These are phyloP conservation scores for Boletus fagicola DNA, from an alignment of 768 basidiomycete genomes.

Conservation along the genomic window DNA sequence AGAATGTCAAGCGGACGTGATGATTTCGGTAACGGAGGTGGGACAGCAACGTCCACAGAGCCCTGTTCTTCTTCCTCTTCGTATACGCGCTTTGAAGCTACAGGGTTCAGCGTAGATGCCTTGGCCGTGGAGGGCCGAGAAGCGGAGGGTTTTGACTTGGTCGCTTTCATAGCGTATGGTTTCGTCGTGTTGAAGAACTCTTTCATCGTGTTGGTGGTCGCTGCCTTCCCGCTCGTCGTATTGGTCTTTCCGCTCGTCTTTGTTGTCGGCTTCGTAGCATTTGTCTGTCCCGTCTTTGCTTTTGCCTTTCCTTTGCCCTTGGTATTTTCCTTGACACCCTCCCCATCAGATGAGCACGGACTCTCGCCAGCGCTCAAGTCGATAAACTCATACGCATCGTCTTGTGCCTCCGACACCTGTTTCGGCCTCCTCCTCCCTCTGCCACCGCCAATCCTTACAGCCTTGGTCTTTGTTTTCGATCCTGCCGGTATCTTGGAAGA, in stretches of 20 bases:
- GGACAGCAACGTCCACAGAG: neutral
- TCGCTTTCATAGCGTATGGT: neutral
- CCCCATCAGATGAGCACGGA: conserved; percentile 19
- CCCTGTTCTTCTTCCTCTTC: conserved; percentile 13
- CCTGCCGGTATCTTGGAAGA: conserved; percentile 1
- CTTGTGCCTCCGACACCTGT: conserved; percentile 24
- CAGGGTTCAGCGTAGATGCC: neutral
- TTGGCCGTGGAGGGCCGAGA: conserved; percentile 2
- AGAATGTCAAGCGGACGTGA: conserved; percentile 30
- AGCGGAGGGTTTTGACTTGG: conserved; percentile 3
- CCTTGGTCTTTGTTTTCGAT: conserved; percentile 12
- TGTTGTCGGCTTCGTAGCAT: neutral
- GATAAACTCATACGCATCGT: conserved; percentile 28
- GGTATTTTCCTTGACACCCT: neutral
- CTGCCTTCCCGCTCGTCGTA: neutral
- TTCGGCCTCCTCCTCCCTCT: conserved; percentile 22
- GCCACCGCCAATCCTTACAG: neutral
- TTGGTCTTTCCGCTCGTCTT: neutral
- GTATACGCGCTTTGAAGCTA: neutral
- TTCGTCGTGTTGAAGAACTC: conserved; percentile 12
- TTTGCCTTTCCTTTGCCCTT: conserved; percentile 14
- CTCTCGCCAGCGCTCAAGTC: conserved; percentile 27
- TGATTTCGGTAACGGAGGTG: conserved; percentile 13
- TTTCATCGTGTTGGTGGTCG: conserved; percentile 8
- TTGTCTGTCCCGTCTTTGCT: neutral